Percentiles rank a stretch among this genome's conserved stretches.
Conservation (phyloP, 1,284 basidiomycete species). For the Inonotus obliquus region DNA sequence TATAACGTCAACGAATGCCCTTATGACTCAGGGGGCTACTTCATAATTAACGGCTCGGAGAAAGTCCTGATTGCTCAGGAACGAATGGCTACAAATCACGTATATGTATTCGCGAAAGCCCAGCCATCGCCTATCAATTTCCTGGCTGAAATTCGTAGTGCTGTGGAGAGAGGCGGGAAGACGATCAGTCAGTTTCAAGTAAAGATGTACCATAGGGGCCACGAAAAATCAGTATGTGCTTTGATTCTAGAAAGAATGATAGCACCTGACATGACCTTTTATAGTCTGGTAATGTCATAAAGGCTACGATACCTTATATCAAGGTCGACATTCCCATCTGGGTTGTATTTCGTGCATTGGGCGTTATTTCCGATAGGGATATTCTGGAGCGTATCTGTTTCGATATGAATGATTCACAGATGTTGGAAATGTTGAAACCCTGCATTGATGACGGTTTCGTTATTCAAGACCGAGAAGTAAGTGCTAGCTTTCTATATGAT, state of each 20-base stretch:
- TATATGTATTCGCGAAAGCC: conserved; percentile 98
- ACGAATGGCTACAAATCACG: conserved; percentile 99
- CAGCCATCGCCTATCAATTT: conserved; percentile 96
- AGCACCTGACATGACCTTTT: background rate
- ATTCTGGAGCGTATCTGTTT: conserved; percentile 99
- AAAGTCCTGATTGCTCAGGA: conserved; percentile 99
- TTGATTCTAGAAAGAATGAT: conserved; percentile 8
- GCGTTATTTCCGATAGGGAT: conserved; percentile 96
- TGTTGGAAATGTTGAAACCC: conserved; percentile 98
- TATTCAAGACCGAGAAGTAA: conserved; percentile 92
- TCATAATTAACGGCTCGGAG: conserved; percentile 99
- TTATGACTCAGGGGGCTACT: conserved; percentile 98
- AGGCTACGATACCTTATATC: conserved; percentile 97
- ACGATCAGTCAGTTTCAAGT: conserved; percentile 98
- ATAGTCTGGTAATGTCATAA: conserved; percentile 90
- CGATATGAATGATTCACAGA: conserved; percentile 91
- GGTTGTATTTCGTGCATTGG: conserved; percentile 97
- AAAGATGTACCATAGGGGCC: conserved; percentile 90
- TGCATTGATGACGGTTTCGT: conserved; percentile 99
- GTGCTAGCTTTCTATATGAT: background rate
- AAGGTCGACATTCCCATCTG: conserved; percentile 98
- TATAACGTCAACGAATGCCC: conserved; percentile 96
- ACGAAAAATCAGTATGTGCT: conserved; percentile 74
- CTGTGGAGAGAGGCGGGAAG: conserved; percentile 98
- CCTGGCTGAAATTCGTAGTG: conserved; percentile 95